Conservation (phyloP, 1,284 basidiomycete species). For the Microbotryum scabiosae region DNA sequence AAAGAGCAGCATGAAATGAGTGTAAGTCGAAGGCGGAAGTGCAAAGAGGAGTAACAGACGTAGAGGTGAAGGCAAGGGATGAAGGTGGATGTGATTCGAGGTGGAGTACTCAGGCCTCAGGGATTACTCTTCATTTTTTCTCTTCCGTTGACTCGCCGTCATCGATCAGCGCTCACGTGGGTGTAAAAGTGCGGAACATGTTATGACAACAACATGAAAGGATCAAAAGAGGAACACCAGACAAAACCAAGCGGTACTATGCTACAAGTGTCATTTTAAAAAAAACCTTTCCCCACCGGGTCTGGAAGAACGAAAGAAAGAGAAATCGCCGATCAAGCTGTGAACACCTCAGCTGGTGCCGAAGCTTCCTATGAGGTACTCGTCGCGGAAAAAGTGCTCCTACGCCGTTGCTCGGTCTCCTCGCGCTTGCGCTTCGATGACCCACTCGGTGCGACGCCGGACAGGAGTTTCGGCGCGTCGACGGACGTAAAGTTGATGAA, state of each 20-base stretch:
- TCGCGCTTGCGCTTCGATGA: constrained; percentile 32
- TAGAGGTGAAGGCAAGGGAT: no score
- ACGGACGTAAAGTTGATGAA: constrained; percentile 36
- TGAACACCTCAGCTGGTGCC: background rate
- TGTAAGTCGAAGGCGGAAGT: no score
- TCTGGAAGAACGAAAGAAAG: background rate
- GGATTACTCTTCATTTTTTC: no score
- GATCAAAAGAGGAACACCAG: no score
- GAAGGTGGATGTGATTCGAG: no score
- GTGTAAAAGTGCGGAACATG: no score
- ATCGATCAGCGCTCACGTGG: no score
- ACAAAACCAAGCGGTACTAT: background rate
- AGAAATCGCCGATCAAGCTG: background rate
- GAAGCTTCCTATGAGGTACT: background rate
- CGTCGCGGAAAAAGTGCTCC: background rate
- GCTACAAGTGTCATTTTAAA: background rate
- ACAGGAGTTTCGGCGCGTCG: constrained; percentile 31
- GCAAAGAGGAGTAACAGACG: no score
- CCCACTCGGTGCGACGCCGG: constrained; percentile 35
- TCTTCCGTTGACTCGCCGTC: no score
- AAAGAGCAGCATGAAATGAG: no score
- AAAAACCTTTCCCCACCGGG: background rate
- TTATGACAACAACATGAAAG: no score
- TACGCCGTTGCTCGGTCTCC: constrained; percentile 17
- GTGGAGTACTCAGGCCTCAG: no score